These are phyloP conservation scores for Xerocomellus amylosporus DNA, from an alignment of 768 basidiomycete species.

Conservation along the genomic window DNA sequence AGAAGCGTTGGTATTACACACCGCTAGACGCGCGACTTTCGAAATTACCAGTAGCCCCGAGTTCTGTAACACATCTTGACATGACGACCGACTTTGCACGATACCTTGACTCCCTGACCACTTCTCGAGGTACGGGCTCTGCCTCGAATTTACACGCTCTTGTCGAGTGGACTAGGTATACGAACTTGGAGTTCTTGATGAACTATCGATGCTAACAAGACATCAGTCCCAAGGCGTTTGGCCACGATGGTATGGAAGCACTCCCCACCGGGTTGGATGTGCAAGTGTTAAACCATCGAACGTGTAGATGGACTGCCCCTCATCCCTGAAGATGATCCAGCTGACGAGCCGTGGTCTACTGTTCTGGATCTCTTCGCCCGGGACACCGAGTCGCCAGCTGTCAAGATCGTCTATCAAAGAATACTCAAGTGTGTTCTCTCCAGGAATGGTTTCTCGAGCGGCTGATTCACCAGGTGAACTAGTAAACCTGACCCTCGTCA, in stretches of 20 bases:
- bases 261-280: not conserved
- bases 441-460: not conserved
- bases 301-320: slow-evolving; percentile 16
- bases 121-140: slow-evolving; percentile 8
- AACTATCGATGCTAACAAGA: slow-evolving; percentile 14
- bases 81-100: slow-evolving; percentile 24
- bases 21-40: not conserved
- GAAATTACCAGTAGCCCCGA: not conserved
- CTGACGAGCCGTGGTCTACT: slow-evolving; percentile 27
- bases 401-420: slow-evolving; percentile 8
- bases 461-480: slow-evolving; percentile 7
- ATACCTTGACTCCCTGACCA: slow-evolving; percentile 22
- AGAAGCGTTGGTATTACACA: no score
- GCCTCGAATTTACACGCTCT: slow-evolving; percentile 17
- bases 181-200: not conserved
- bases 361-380: slow-evolving; percentile 33
- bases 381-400: not conserved
- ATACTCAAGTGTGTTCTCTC: slow-evolving; percentile 16
- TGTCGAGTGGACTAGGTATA: slow-evolving; percentile 27
- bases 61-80: no score
- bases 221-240: slow-evolving; percentile 14
- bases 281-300: slow-evolving; percentile 3
- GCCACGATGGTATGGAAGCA: slow-evolving; percentile 16
- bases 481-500: slow-evolving; percentile 14
- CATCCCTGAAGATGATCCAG: slow-evolving; percentile 7